phyloP scores from a whole-genome alignment of 176 grass and related monocot species.

The Olyra latifolia region DNA sequence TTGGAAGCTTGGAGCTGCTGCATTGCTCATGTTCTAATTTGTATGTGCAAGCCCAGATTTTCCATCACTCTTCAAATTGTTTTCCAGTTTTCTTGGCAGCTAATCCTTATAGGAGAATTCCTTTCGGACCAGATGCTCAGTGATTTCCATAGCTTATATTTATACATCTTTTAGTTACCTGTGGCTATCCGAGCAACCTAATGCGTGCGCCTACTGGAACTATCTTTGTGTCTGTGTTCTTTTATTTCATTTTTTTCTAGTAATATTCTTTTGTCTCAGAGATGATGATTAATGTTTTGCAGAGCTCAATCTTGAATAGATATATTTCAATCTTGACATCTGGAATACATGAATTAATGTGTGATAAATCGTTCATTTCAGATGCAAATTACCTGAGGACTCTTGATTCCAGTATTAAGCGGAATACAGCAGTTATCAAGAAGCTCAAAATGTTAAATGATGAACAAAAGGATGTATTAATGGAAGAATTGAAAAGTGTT shows the following conservation, averaged over 20 bases:
- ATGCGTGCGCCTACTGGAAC: not conserved
- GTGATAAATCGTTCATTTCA: constrained; percentile 43
- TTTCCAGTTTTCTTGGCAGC: not conserved
- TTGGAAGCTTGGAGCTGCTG: not conserved
- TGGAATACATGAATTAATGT: constrained; percentile 25
- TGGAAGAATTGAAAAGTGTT: constrained; percentile 87
- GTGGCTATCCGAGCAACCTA: not conserved
- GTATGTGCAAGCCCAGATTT: not conserved
- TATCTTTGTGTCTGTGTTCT: not conserved
- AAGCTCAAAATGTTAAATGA: constrained; percentile 88
- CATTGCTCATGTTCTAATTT: constrained; percentile 4
- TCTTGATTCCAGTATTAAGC: constrained; percentile 65
- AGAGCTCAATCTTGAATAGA: not conserved
- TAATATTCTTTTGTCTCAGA: not conserved
- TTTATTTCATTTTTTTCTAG: constrained; percentile 16
- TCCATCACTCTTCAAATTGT: not conserved
- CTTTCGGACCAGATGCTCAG: not conserved
- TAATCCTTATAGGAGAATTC: not conserved
- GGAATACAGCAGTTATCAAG: constrained; percentile 91
- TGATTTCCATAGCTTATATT: not conserved
- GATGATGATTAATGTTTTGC: not conserved
- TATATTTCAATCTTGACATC: not conserved
- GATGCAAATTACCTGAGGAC: constrained; percentile 69
- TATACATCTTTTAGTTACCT: not conserved
- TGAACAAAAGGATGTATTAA: constrained; percentile 73